Evolutionary conservation across 2,329 filamentous ascomycete species (phyloP).

Genomic region (Coniochaeta prunicola): DNA sequence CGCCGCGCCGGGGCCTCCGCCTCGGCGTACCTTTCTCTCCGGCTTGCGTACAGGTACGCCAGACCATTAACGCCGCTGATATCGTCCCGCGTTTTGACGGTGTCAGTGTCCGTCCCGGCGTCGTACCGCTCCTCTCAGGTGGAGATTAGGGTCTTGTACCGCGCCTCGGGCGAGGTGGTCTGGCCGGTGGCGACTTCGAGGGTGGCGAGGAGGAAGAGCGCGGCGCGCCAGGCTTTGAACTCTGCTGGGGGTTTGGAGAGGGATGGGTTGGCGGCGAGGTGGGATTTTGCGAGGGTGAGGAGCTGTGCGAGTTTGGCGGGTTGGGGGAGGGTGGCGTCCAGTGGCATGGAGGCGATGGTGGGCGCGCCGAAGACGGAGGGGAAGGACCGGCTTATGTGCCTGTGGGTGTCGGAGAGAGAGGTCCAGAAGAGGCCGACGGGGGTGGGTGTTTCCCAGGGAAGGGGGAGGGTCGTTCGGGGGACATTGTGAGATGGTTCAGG

Average conservation of each 20-base stretch:
- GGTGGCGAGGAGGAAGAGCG: not conserved
- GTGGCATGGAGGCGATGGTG: not conserved
- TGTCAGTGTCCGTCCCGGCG: not conserved
- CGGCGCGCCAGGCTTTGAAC: not conserved
- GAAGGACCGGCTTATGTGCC: not conserved
- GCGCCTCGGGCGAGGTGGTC: not conserved
- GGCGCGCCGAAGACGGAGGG: not conserved
- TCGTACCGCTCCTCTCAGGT: not conserved
- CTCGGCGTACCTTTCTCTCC: not conserved
- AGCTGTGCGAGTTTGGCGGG: not conserved
- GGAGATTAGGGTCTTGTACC: not conserved
- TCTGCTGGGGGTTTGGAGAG: not conserved
- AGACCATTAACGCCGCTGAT: not conserved
- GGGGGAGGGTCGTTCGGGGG: not conserved
- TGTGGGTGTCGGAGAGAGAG: not conserved
- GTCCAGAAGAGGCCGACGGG: not conserved
- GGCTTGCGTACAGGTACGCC: not conserved
- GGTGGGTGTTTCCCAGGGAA: not conserved
- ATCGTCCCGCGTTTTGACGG: not conserved
- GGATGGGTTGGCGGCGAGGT: not conserved
- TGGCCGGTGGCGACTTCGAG: not conserved
- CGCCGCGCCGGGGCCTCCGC: not conserved
- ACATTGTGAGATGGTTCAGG: too few species aligned
- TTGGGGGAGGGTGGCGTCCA: not conserved
- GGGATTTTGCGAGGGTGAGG: not conserved